Percentiles rank a stretch among this genome's conserved stretches.
These are phyloP conservation scores for Pyrus pyrifolia DNA, from an alignment of 306 rosid species.

Conservation along the genomic window DNA sequence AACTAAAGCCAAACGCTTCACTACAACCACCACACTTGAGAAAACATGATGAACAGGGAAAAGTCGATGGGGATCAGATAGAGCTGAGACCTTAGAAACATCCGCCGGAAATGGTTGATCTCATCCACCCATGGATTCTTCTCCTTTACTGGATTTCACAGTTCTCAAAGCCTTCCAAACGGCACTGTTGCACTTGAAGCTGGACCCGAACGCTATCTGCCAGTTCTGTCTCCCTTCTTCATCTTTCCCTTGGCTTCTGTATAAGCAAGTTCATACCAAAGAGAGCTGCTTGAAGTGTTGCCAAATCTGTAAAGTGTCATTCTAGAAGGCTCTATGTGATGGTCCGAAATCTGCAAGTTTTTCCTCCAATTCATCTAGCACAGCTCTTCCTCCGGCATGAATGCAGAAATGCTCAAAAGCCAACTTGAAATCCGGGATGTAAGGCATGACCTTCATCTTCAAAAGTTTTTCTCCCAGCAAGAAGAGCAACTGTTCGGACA, in stretches of 20 bases:
- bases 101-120: constrained; percentile 15
- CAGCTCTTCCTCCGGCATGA: constrained; percentile 65
- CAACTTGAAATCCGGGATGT: constrained; percentile 56
- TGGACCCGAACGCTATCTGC: constrained; percentile 68
- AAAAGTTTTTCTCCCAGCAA: constrained; percentile 38
- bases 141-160: constrained; percentile 38
- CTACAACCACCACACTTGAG: not conserved
- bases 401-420: constrained; percentile 66
- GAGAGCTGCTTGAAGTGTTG: constrained; percentile 64
- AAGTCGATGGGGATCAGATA: not conserved
- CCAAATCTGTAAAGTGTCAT: constrained; percentile 61
- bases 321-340: constrained; percentile 67
- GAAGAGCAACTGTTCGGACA: constrained; percentile 52
- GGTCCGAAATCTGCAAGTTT: constrained; percentile 47
- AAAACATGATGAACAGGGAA: not conserved
- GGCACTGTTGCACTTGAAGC: constrained; percentile 56
- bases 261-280: constrained; percentile 60
- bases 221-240: constrained; percentile 53
- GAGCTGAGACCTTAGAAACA: constrained; percentile 40
- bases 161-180: constrained; percentile 56
- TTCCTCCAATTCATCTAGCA: constrained; percentile 54
- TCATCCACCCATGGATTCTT: constrained; percentile 33
- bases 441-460: constrained; percentile 51
- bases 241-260: constrained; percentile 51
- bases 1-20: not conserved